phyloP scores from a whole-genome alignment of 75 land plant species.

The Sequoia sempervirens region DNA sequence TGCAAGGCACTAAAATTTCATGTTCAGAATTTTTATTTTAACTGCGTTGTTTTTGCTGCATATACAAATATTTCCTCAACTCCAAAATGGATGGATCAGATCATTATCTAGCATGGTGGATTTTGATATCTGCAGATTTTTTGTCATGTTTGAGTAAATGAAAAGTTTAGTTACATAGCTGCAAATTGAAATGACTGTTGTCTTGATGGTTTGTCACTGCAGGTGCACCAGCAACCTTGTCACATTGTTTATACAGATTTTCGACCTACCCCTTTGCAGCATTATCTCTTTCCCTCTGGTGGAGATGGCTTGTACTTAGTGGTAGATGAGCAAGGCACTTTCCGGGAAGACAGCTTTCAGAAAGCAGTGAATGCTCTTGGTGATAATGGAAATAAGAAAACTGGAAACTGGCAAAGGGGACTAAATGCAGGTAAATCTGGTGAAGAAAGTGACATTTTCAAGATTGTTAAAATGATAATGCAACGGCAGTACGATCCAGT shows the following conservation, averaged over 20 bases:
- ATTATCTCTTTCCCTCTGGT: slow-evolving; percentile 93
- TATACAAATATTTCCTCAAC: neutral
- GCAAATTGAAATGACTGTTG: neutral
- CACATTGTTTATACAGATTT: slow-evolving; percentile 98
- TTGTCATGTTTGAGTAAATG: neutral
- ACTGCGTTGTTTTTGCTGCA: slow-evolving; percentile 1
- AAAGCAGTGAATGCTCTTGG: slow-evolving; percentile 90
- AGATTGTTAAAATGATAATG: slow-evolving; percentile 97
- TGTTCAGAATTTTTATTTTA: neutral
- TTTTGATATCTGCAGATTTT: neutral
- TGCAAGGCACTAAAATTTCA: neutral
- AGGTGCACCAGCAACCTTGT: slow-evolving; percentile 98
- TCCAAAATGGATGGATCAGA: neutral
- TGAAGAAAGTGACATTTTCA: slow-evolving; percentile 94
- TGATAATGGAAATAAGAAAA: slow-evolving; percentile 54
- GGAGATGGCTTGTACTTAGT: slow-evolving; percentile 88
- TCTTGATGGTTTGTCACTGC: slow-evolving; percentile 16
- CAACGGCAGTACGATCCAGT: slow-evolving; percentile 94
- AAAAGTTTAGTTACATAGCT: neutral
- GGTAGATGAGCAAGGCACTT: slow-evolving; percentile 92
- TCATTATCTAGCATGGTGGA: neutral
- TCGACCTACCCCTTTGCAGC: slow-evolving; percentile 97
- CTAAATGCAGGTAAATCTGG: slow-evolving; percentile 37
- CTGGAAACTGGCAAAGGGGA: slow-evolving; percentile 72
- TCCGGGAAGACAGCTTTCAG: slow-evolving; percentile 95